phyloP scores from a whole-genome alignment of 495 filamentous ascomycete species.

The Hypoxylon fragiforme region DNA sequence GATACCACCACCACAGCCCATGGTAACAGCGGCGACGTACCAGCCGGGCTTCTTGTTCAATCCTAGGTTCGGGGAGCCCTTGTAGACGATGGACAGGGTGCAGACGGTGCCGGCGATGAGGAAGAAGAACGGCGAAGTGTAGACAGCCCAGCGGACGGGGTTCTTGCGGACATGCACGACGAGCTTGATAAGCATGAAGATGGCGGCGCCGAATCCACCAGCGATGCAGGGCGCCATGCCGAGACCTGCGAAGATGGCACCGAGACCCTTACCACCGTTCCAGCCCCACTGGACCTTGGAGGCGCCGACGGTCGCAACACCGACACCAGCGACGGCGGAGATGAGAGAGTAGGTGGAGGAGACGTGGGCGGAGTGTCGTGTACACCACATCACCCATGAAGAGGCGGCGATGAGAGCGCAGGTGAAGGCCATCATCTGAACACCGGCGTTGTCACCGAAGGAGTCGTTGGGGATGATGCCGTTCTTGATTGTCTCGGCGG shows the following conservation, averaged over 20 bases:
- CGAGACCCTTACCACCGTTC: constrained; percentile 61
- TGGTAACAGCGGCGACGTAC: constrained; percentile 59
- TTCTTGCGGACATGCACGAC: constrained; percentile 61
- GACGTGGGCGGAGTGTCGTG: constrained; percentile 61
- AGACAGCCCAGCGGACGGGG: constrained; percentile 60
- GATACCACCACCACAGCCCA: constrained; percentile 58
- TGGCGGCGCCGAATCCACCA: constrained; percentile 56
- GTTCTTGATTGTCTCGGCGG: constrained; percentile 63
- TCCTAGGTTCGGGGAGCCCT: constrained; percentile 61
- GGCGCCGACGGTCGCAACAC: constrained; percentile 62
- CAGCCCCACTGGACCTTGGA: constrained; percentile 63
- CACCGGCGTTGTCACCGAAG: constrained; percentile 56
- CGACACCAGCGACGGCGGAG: constrained; percentile 64
- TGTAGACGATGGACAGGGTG: constrained; percentile 66
- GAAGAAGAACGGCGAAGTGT: constrained; percentile 62
- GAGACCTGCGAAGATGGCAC: constrained; percentile 63
- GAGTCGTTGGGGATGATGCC: constrained; percentile 56
- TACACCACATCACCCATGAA: constrained; percentile 61
- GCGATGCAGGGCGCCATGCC: constrained; percentile 64
- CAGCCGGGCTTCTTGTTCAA: constrained; percentile 58
- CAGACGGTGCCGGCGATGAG: constrained; percentile 60
- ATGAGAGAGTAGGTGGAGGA: constrained; percentile 68
- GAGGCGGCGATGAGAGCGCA: constrained; percentile 58
- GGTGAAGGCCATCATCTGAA: constrained; percentile 65
- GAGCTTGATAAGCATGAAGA: constrained; percentile 65